Conservation (phyloP, 2,329 filamentous ascomycete genomes). For the Phoma sp. region DNA sequence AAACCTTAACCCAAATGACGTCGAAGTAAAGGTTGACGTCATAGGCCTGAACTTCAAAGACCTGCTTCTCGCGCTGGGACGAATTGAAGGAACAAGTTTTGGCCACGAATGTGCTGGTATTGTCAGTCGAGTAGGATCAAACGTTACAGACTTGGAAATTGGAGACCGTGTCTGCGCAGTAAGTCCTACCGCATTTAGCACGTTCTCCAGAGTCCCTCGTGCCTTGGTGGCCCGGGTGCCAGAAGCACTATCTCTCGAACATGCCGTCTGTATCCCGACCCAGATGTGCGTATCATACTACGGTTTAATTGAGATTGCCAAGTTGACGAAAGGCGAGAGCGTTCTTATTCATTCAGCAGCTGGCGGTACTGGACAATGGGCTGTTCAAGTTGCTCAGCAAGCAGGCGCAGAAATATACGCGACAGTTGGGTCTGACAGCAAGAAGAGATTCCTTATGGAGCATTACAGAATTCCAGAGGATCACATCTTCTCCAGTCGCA, state of each 20-base stretch:
- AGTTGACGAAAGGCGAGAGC: constrained; percentile 15
- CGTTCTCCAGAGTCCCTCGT: background rate
- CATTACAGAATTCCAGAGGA: constrained; percentile 13
- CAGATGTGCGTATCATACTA: constrained; percentile 24
- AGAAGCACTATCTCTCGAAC: constrained; percentile 15
- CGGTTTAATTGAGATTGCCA: constrained; percentile 21
- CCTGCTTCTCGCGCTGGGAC: constrained; percentile 9
- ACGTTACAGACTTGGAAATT: background rate
- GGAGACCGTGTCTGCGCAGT: constrained; percentile 12
- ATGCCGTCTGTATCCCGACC: constrained; percentile 25
- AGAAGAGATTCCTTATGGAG: background rate
- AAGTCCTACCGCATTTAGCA: too few species aligned
- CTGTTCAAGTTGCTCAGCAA: background rate
- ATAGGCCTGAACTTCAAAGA: constrained; percentile 21
- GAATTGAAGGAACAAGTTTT: background rate
- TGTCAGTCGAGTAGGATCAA: background rate
- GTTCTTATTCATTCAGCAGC: constrained; percentile 43
- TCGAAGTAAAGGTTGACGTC: constrained; percentile 38
- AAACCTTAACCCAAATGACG: background rate
- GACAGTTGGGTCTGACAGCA: background rate
- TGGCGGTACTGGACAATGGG: constrained; percentile 13
- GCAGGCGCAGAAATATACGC: background rate
- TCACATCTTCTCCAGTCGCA: constrained; percentile 27
- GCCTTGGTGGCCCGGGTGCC: constrained; percentile 7
- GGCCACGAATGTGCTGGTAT: background rate